A percentile compares a stretch with the other conserved stretches of the same genome.
Conservation (phyloP, 192 early-diverging fungal species). For the Physocladia obscura region DNA sequence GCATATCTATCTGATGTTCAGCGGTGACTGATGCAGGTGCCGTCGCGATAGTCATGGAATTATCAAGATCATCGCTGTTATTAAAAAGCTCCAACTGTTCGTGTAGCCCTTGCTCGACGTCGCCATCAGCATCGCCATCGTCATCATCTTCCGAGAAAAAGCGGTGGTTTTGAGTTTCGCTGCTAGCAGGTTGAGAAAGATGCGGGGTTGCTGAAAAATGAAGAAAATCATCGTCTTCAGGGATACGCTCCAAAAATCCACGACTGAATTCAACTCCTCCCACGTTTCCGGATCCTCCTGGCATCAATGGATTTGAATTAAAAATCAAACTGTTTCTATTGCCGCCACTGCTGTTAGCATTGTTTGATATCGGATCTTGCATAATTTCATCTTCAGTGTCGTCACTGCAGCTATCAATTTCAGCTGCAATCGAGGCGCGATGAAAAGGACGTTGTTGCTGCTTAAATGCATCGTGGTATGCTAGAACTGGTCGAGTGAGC, state of each 20-base stretch:
- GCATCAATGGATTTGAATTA: no score
- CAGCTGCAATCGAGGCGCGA: not conserved
- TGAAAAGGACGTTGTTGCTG: not conserved
- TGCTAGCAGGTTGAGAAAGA: no score
- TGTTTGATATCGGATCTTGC: not conserved
- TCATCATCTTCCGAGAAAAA: no score
- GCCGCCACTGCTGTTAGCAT: not conserved
- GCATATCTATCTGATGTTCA: constrained; percentile 9
- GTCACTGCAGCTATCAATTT: constrained; percentile 7
- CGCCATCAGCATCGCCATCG: not conserved
- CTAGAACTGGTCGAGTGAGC: constrained; percentile 21
- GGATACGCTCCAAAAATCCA: constrained; percentile 26
- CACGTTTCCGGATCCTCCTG: not conserved
- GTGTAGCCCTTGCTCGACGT: not conserved
- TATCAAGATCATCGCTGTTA: not conserved
- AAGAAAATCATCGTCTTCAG: constrained; percentile 17
- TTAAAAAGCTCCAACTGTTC: not conserved
- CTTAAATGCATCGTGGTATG: constrained; percentile 18
- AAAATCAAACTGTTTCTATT: not conserved
- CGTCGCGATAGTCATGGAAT: not conserved
- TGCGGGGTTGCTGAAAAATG: no score
- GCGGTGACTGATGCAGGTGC: not conserved
- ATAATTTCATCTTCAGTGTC: constrained; percentile 24
- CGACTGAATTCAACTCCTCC: not conserved
- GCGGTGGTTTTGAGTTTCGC: no score